Base-by-base conservation (phyloP, 73 alveolate species). In the Durusdinium trenchii region DNA sequence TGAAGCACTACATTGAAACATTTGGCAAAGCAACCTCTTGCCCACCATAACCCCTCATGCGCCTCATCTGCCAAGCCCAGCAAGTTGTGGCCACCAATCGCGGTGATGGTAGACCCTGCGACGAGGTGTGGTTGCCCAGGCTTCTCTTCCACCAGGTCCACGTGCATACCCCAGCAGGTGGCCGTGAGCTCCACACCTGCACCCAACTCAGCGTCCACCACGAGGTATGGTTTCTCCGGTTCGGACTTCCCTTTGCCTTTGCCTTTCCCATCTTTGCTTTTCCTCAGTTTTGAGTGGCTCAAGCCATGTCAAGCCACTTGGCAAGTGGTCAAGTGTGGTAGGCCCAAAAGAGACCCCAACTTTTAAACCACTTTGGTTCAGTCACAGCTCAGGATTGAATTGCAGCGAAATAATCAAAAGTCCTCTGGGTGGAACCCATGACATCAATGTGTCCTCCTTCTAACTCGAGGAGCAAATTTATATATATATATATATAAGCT, bases 81-180 rank as follows among this genome's bases (percentile, higher is more conserved):
- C 69, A 89, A 47, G 71, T 69, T 89, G 16, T 69, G 38, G 4
- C 96, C 96, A 40, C 46, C 96, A 36, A 89, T 89, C 67, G 96
- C 96, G 35, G 96, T 89, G 71, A 89, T 64, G 86, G 96, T 89
- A 46, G 73, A 89, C 16, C 96, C 96, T 32, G 96, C 96, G 6
- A 67, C n/a, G 40, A 89, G 86, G 26, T 89, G 96, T 67, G 96
- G 96, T 47, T 89, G 96, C 50, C 96, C 96, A 18, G 96, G 96
- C 86, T 89, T 64, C 52, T 89, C 96, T 45, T 89, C 96, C 51
- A 89, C 96, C 46, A 57, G 67, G 45, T 89, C 96, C 73, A 89
- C 96, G 71, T 89, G 96, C 96, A 89, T 89, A 38, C 96, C 96
- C 96, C 96, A 89, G 69, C 96, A 89, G 40, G 96, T 89, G 40